These are phyloP conservation scores for Neurospora sp. DNA, from an alignment of 495 filamentous ascomycete genomes.

Conservation along the genomic window DNA sequence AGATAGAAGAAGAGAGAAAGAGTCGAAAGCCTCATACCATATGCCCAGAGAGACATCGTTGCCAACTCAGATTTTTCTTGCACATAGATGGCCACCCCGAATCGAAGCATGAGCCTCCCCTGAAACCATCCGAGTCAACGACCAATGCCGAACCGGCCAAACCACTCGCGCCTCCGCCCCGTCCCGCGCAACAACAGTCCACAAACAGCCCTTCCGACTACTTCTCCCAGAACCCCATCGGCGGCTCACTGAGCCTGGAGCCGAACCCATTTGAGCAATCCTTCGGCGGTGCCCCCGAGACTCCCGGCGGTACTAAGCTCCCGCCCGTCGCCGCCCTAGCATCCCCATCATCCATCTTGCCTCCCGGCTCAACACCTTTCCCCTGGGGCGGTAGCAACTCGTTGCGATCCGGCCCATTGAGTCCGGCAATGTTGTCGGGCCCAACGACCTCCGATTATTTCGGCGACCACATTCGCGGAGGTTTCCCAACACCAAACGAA, in stretches of 20 bases:
- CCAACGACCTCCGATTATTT: constrained; percentile 57
- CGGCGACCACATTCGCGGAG: constrained; percentile 69
- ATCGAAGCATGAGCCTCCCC: constrained; percentile 25
- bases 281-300: constrained; percentile 66
- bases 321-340: constrained; percentile 87
- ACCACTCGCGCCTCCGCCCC: constrained; percentile 70
- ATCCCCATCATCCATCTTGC: constrained; percentile 72
- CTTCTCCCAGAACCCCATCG: constrained; percentile 49
- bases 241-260: constrained; percentile 62
- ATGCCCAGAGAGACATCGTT: constrained; percentile 4
- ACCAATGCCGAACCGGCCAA: constrained; percentile 36
- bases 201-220: constrained; percentile 58
- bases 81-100: constrained; percentile 20
- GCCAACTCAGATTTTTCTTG: constrained; percentile 12
- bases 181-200: constrained; percentile 44
- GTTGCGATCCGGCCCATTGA: constrained; percentile 83
- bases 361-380: constrained; percentile 55
- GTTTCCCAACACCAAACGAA: constrained; percentile 95
- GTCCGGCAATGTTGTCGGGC: constrained; percentile 94
- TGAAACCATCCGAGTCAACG: constrained; percentile 25
- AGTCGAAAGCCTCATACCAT: not conserved
- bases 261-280: constrained; percentile 96
- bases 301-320: constrained; percentile 80
- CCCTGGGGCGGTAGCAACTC: constrained; percentile 70
- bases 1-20: not conserved